phyloP scores from a whole-genome alignment of 345 rosid species.

The Cochlearia excelsa region DNA sequence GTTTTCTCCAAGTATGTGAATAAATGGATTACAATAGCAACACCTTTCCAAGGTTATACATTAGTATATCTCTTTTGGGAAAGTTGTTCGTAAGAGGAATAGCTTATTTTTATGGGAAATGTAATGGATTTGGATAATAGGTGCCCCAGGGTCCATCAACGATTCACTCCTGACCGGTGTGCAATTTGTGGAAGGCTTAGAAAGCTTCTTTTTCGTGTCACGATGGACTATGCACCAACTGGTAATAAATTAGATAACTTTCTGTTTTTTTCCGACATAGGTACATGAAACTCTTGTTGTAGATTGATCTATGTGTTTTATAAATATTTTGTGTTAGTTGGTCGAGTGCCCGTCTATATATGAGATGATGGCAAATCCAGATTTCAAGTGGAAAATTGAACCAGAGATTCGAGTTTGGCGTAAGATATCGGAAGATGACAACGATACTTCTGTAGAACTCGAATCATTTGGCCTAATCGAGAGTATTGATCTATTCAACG shows the following conservation, averaged over 20 bases:
- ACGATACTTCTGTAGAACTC: slow-evolving; percentile 40
- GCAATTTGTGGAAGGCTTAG: slow-evolving; percentile 89
- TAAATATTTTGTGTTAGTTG: slow-evolving; percentile 42
- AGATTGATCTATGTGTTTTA: slow-evolving; percentile 13
- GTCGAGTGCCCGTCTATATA: slow-evolving; percentile 87
- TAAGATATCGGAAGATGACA: slow-evolving; percentile 44
- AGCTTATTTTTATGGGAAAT: slow-evolving; percentile 2
- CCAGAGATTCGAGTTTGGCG: slow-evolving; percentile 81
- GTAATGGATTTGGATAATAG: slow-evolving; percentile 44
- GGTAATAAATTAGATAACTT: slow-evolving; percentile 43
- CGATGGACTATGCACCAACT: slow-evolving; percentile 94
- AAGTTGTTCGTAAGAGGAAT: slow-evolving; percentile 9
- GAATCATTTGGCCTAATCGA: slow-evolving; percentile 57
- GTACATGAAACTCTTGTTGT: slow-evolving; percentile 15
- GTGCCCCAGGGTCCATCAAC: slow-evolving; percentile 84
- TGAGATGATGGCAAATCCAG: slow-evolving; percentile 87
- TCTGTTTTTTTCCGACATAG: background rate
- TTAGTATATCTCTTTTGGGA: background rate
- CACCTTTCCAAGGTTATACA: slow-evolving; percentile 81
- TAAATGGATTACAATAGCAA: slow-evolving; percentile 86
- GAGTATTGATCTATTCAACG: slow-evolving; percentile 53
- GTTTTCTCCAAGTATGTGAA: slow-evolving; percentile 65
- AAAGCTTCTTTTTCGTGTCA: slow-evolving; percentile 79
- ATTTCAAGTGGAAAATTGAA: slow-evolving; percentile 58
- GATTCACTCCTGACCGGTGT: slow-evolving; percentile 87